phyloP scores from a whole-genome alignment of 2,329 filamentous ascomycete genomes.

The Exophiala lecanii-corni region DNA sequence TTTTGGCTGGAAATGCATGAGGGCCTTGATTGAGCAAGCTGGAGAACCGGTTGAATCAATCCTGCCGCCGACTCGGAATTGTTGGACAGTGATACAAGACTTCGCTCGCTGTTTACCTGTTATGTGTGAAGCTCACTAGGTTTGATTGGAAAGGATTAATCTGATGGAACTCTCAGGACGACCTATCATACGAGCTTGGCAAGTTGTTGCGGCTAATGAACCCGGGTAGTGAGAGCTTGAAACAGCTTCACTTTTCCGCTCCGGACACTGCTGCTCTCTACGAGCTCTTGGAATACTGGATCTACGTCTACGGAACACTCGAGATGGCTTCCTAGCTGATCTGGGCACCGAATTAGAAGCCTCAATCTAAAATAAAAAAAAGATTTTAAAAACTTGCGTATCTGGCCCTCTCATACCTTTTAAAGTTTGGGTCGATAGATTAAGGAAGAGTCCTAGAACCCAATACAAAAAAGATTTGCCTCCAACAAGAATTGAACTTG shows the following conservation, averaged over 20 bases:
- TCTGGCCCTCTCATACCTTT: no score
- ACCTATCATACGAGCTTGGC: conserved; percentile 6
- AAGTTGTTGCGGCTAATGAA: conserved; percentile 1
- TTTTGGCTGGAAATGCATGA: conserved; percentile 8
- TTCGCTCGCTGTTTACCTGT: conserved; percentile 3
- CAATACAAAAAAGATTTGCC: conserved; percentile 4
- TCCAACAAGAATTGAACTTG: conserved; percentile 17
- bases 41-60: conserved; percentile 2
- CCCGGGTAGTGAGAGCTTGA: conserved; percentile 1
- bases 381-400: no score
- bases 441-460: background rate
- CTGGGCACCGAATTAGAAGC: conserved; percentile 3
- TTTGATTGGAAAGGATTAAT: no score
- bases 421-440: no score
- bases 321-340: conserved; percentile 5
- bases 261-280: conserved; percentile 5
- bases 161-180: conserved; percentile 2
- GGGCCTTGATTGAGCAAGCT: conserved; percentile 4
- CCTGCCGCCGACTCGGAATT: background rate
- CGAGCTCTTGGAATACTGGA: conserved; percentile 2
- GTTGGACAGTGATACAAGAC: conserved; percentile 2
- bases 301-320: conserved; percentile 1
- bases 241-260: conserved; percentile 1
- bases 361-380: conserved; percentile 1
- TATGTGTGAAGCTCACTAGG: no score